Base-by-base conservation (phyloP, 257 asterid genomes). In the Forsythia suspensa region DNA sequence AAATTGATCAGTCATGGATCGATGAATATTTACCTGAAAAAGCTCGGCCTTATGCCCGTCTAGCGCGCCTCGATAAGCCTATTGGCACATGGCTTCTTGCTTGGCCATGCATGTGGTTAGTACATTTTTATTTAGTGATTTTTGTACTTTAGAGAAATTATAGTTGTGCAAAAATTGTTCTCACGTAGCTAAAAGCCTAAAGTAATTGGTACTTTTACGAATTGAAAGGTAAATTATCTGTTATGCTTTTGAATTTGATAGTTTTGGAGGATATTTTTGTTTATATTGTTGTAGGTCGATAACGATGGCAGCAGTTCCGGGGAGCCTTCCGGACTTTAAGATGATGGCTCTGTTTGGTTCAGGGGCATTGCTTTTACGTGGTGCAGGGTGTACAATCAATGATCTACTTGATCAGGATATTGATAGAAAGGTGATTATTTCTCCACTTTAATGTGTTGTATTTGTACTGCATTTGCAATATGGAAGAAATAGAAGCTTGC, bases 101-200 rank as follows among this genome's bases (percentile, higher is more conserved):
- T 84, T 95, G 97, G 98, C 99, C 99, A 20, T 91, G 97, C 85
- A 90, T 95, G 95, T 95, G 99, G 97, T 91, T 69, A 74, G 90
- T 71, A 77, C 59, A 9, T 78, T 73, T 37, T 55, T 46, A 59
- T 59, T 59, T 59, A 59, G 12, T 3, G 29, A 55, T 29, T 13
- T 48, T 70, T 15, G 39, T 18, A 8, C 69, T 21, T 20, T 2
- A 20, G 37, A 18, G 24, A 55, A 55, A 55, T 55, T 55, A 18
- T 55, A 16, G 65, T 18, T 18, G 29, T 55, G 65, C 24, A 16
- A 16, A 55, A 55, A 5, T 16, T 55, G 65, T 55, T 11, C 21
- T 24, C 4, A 21, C 12, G 20, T 2, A 8, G 37, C 70, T 9
- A 5, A 29, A 29, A 29, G 34, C 34, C 34, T 29, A 29, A 8